Evolutionary conservation across 2,329 filamentous ascomycete genomes (phyloP), one percentile per base, ranked within the genome.

Genomic region (Epichloe hybrida): DNA sequence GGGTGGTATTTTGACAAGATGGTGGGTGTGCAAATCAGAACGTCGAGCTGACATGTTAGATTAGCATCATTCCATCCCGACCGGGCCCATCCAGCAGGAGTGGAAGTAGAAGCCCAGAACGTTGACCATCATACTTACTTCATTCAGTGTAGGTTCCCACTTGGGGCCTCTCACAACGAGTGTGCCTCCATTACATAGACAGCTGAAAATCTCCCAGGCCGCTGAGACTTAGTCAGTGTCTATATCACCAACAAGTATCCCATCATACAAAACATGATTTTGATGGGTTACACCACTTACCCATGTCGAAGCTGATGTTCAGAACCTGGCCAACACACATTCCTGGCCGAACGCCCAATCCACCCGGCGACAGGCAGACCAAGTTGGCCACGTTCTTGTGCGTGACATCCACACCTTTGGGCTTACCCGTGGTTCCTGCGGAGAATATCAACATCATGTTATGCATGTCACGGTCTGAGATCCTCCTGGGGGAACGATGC

Each of bases 301-400:
- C 75, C 76, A 81, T 80, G 55, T 81, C 78, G 54, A 81, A 81
- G 42, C 74, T 75, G 43, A 81, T 72, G 53, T 75, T 80, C 40
- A 81, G 65, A 6, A 80, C 66, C 50, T 78, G 76, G 3, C 72
- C 75, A 7, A 81, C 77, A 12, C 70, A 70, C 11, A 68, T 73
- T 12, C 77, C 77, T 2, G 67, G 61, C 11, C 57, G 62, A 48
- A 81, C 74, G 3, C 70, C 72, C 15, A 81, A 59, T 51, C 70
- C 72, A 5, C 73, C 75, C 0, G 77, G 77, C 21, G 69, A 67
- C 27, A 72, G 60, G 50, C 73, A 71, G 5, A 80, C 63, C 11
- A 77, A 64, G 59, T 80, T 80, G 15, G 72, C 69, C 17, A 80
- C 73, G 55, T 77, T 77, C 37, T 61, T 61, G 53, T 82, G 79